A percentile compares a stretch with the other conserved stretches of the same genome.
Evolutionary conservation across 2,329 filamentous ascomycete genomes (phyloP).

Genomic region (Paracoccidioides brasiliensis): DNA sequence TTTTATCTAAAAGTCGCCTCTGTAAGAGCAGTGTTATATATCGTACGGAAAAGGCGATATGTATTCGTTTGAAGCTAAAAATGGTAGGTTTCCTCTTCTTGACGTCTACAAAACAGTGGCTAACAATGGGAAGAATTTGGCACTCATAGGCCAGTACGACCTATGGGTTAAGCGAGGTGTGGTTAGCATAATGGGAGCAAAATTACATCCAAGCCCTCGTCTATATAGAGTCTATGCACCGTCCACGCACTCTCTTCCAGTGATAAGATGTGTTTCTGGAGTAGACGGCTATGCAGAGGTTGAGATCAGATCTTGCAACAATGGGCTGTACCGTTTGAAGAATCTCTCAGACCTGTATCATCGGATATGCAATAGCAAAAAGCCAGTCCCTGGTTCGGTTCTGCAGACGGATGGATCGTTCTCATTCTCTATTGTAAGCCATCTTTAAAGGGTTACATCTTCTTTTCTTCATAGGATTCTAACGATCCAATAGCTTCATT

Average conservation of each 20-base stretch:
- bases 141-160: constrained; percentile 41
- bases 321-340: constrained; percentile 30
- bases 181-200: constrained; percentile 46
- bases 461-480: not conserved
- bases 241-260: constrained; percentile 43
- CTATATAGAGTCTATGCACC: constrained; percentile 41
- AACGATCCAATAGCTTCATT: constrained; percentile 24
- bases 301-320: constrained; percentile 36
- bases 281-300: constrained; percentile 34
- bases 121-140: constrained; percentile 24
- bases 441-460: not conserved
- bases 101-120: not conserved
- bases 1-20: constrained; percentile 26
- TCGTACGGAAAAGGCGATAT: constrained; percentile 24
- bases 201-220: constrained; percentile 34
- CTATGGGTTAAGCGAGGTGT: constrained; percentile 45
- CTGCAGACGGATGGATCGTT: constrained; percentile 18
- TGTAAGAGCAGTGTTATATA: constrained; percentile 27
- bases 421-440: constrained; percentile 30
- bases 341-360: constrained; percentile 40
- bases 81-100: constrained; percentile 17
- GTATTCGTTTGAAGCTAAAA: constrained; percentile 29
- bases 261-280: constrained; percentile 35
- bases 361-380: constrained; percentile 38
- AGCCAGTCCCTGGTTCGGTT: constrained; percentile 21